Evolutionary conservation across 2,329 filamentous ascomycete species (phyloP).

Genomic region (Dactylella cylindrospora): DNA sequence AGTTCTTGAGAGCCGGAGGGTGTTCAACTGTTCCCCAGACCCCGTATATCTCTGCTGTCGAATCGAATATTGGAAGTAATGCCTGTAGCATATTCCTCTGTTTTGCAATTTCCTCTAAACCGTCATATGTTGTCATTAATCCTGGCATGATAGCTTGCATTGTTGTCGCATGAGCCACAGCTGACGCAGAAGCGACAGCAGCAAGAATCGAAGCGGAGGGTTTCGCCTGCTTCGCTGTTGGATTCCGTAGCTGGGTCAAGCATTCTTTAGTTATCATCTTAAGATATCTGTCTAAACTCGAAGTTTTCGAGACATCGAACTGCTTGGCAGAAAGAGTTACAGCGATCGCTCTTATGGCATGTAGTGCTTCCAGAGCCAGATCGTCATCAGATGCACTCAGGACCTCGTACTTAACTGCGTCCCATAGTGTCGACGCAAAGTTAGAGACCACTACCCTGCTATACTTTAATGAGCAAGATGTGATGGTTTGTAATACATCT

Average conservation of each 20-base stretch:
- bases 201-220: slow-evolving; percentile 64
- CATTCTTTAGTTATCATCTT: slow-evolving; percentile 67
- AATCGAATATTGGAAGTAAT: slow-evolving; percentile 60
- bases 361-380: slow-evolving; percentile 62
- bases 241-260: slow-evolving; percentile 67
- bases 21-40: slow-evolving; percentile 57
- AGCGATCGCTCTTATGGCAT: slow-evolving; percentile 60
- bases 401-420: slow-evolving; percentile 69
- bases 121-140: slow-evolving; percentile 63
- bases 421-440: slow-evolving; percentile 68
- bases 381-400: slow-evolving; percentile 66
- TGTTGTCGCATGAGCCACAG: slow-evolving; percentile 60
- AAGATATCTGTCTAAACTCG: slow-evolving; percentile 59
- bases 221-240: slow-evolving; percentile 68
- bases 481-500: slow-evolving; percentile 66
- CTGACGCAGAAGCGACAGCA: slow-evolving; percentile 60
- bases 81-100: slow-evolving; percentile 65
- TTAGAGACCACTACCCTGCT: slow-evolving; percentile 62
- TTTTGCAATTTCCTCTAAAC: slow-evolving; percentile 64
- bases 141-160: slow-evolving; percentile 61
- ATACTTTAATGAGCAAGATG: slow-evolving; percentile 63
- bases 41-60: slow-evolving; percentile 62
- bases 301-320: slow-evolving; percentile 52
- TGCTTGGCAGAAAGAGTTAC: slow-evolving; percentile 58
- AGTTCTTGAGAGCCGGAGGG: slow-evolving; percentile 53